A percentile compares a stretch with the other conserved stretches of the same genome.
Conservation (phyloP, 1,284 basidiomycete species). For the Tilletia caries region DNA sequence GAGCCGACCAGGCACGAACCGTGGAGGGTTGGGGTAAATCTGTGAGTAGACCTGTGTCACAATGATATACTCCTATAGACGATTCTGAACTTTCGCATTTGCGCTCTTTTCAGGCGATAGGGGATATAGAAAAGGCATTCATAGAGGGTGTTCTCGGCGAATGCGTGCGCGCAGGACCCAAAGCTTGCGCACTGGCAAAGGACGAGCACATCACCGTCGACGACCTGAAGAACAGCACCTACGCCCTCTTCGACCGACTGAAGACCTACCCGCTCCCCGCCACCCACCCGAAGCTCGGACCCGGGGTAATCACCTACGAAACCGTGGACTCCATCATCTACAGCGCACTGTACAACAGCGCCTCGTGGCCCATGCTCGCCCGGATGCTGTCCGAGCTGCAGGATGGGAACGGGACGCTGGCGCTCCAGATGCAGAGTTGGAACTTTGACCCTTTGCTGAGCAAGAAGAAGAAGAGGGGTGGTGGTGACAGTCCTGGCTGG, state of each 20-base stretch:
- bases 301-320: conserved; percentile 27
- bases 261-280: conserved; percentile 22
- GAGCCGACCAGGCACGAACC: not conserved
- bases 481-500: not conserved
- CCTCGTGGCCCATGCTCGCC: conserved; percentile 22
- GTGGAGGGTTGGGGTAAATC: conserved; percentile 5
- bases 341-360: conserved; percentile 19
- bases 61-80: too few relatives aligned
- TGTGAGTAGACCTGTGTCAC: not conserved
- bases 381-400: conserved; percentile 19
- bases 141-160: conserved; percentile 31
- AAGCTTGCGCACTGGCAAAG: conserved; percentile 23
- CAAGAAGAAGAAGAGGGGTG: not conserved
- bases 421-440: conserved; percentile 25
- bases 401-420: conserved; percentile 21
- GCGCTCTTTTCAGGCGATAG: conserved; percentile 8
- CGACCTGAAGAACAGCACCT: conserved; percentile 15
- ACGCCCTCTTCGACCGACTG: conserved; percentile 20
- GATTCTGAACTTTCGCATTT: too few relatives aligned
- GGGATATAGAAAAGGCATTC: conserved; percentile 29
- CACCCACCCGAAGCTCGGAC: conserved; percentile 18
- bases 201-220: not conserved
- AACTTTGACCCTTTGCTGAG: conserved; percentile 22
- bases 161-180: conserved; percentile 25
- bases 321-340: conserved; percentile 25